Evolutionary conservation across 2,329 filamentous ascomycete genomes (phyloP).

Genomic region (Xenosphaeropsis pyriputrescens): DNA sequence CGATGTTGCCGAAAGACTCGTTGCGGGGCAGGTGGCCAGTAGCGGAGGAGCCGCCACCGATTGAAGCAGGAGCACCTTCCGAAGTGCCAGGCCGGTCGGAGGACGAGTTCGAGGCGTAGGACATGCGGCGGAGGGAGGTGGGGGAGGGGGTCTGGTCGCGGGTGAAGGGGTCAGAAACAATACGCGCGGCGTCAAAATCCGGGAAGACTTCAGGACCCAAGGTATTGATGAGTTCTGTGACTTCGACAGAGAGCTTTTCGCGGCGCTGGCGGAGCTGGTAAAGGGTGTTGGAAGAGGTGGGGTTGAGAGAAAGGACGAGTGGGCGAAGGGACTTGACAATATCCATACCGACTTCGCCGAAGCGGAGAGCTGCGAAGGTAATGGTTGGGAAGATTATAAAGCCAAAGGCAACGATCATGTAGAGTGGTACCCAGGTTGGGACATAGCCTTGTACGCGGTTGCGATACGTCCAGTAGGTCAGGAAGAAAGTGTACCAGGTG

Average conservation of each 20-base stretch:
- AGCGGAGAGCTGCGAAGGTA: constrained; percentile 84
- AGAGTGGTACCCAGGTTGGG: constrained; percentile 67
- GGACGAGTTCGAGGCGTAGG: constrained; percentile 29
- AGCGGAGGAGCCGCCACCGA: constrained; percentile 12
- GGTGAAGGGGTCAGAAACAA: constrained; percentile 41
- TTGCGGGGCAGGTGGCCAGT: constrained; percentile 50
- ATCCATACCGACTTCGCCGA: constrained; percentile 98
- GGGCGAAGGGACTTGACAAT: constrained; percentile 90
- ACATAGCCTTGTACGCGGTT: constrained; percentile 75
- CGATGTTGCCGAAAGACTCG: constrained; percentile 87
- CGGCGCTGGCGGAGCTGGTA: constrained; percentile 61
- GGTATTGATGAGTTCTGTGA: constrained; percentile 87
- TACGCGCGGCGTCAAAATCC: constrained; percentile 73
- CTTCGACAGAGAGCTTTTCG: constrained; percentile 60
- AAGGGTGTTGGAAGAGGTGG: constrained; percentile 71
- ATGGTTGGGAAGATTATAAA: constrained; percentile 74
- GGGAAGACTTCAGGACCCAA: constrained; percentile 92
- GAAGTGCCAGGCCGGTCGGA: constrained; percentile 7
- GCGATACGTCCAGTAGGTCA: constrained; percentile 64
- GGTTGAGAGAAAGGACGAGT: constrained; percentile 71
- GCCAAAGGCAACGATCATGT: constrained; percentile 58
- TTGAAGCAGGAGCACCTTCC: constrained; percentile 10
- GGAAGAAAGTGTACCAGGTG: constrained; percentile 61
- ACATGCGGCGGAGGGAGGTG: constrained; percentile 25
- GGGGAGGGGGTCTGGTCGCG: constrained; percentile 9